Evolutionary conservation across 2,329 filamentous ascomycete genomes (phyloP).

Genomic region (Calonectria pauciramosa): DNA sequence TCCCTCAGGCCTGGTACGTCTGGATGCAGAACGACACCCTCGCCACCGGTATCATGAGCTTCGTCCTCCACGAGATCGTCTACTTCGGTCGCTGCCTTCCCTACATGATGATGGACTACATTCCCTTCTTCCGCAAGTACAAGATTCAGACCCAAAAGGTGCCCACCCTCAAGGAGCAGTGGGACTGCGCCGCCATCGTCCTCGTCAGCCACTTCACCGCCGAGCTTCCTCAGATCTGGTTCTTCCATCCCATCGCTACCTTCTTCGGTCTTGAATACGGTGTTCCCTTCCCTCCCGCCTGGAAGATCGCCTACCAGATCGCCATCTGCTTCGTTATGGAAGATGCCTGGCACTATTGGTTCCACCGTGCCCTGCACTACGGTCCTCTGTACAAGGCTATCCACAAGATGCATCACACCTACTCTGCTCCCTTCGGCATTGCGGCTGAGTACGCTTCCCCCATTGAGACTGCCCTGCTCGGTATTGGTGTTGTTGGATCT

Average conservation of each 20-base stretch:
- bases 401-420: slow-evolving; percentile 99
- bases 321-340: slow-evolving; percentile 95
- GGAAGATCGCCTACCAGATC: slow-evolving; percentile 93
- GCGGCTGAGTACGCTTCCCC: slow-evolving; percentile 98
- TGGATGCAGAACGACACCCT: slow-evolving; percentile 99
- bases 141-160: slow-evolving; percentile 95
- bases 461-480: slow-evolving; percentile 96
- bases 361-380: slow-evolving; percentile 93
- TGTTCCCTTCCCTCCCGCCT: slow-evolving; percentile 88
- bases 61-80: slow-evolving; percentile 91
- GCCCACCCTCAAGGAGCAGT: slow-evolving; percentile 93
- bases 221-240: slow-evolving; percentile 98
- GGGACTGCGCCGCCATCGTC: slow-evolving; percentile 92
- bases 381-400: slow-evolving; percentile 95
- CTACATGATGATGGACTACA: slow-evolving; percentile 91
- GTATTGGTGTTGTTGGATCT: slow-evolving; percentile 84
- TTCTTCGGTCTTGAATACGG: slow-evolving; percentile 90
- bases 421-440: slow-evolving; percentile 96
- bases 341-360: slow-evolving; percentile 99
- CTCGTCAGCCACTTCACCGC: slow-evolving; percentile 97
- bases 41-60: slow-evolving; percentile 97
- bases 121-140: slow-evolving; percentile 91
- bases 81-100: slow-evolving; percentile 95
- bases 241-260: slow-evolving; percentile 97
- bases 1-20: slow-evolving; percentile 84